These are phyloP conservation scores for Breviolum minutum DNA, from an alignment of 73 alveolate genomes.

Conservation along the genomic window DNA sequence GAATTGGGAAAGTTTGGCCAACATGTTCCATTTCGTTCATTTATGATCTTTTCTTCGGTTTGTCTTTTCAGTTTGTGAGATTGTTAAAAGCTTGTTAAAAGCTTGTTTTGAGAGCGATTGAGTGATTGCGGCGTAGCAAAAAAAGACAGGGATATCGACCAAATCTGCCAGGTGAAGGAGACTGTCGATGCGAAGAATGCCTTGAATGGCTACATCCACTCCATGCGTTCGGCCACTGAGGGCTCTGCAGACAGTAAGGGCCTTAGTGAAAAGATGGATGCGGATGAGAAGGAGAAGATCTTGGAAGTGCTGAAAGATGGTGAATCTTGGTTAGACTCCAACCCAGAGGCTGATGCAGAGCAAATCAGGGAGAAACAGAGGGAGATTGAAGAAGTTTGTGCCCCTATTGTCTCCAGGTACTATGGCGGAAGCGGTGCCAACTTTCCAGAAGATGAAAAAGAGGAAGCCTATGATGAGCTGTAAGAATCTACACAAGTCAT, in stretches of 20 bases:
- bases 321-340: conserved; percentile 56
- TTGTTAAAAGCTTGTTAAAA: neutral
- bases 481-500: neutral
- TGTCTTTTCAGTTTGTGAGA: neutral
- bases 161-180: conserved; percentile 2
- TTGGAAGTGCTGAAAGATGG: conserved; percentile 41
- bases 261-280: conserved; percentile 18
- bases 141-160: neutral
- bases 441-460: conserved; percentile 27
- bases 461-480: conserved; percentile 68
- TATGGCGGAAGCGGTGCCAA: conserved; percentile 30
- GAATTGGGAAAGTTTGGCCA: neutral
- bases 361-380: conserved; percentile 47
- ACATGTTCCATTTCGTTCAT: neutral
- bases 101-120: neutral
- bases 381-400: conserved; percentile 51
- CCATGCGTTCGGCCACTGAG: neutral
- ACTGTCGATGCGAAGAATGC: conserved; percentile 44
- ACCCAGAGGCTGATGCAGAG: conserved; percentile 57
- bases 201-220: conserved; percentile 50
- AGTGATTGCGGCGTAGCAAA: neutral
- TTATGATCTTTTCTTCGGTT: neutral
- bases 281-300: conserved; percentile 45
- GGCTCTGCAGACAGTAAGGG: neutral
- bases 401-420: conserved; percentile 62